Evolutionary conservation across 305 asterid genomes (phyloP).

Genomic region (Galium porrigens): DNA sequence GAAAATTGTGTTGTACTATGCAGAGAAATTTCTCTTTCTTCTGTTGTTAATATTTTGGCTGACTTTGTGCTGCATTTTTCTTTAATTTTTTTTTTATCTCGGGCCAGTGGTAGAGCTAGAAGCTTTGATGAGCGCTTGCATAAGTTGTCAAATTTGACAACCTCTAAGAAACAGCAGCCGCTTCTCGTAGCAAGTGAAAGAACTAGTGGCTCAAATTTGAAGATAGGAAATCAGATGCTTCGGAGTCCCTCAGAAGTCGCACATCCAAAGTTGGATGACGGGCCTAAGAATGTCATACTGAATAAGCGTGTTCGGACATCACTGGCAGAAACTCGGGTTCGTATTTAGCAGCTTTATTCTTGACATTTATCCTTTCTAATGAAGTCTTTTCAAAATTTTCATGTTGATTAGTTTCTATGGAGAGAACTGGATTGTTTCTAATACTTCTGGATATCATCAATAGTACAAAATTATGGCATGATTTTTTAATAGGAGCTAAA

Average conservation of each 20-base stretch:
- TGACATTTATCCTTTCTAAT: neutral
- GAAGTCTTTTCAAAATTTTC: neutral
- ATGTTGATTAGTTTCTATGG: neutral
- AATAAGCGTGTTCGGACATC: conserved; percentile 86
- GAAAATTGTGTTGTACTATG: too few species aligned
- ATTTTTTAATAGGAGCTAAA: neutral
- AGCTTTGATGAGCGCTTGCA: conserved; percentile 59
- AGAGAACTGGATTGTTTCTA: neutral
- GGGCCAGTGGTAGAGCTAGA: conserved; percentile 64
- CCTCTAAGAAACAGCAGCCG: conserved; percentile 65
- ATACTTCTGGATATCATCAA: neutral
- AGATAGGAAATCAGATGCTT: conserved; percentile 60
- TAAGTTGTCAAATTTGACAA: conserved; percentile 40
- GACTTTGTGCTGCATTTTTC: neutral
- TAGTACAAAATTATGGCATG: neutral
- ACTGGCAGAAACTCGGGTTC: conserved; percentile 75
- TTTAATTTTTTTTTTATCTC: conserved; percentile 13
- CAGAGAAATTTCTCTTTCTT: too few species aligned
- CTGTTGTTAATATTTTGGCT: neutral
- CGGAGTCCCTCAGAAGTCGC: conserved; percentile 52
- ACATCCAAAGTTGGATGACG: conserved; percentile 57
- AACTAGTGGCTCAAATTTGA: conserved; percentile 48
- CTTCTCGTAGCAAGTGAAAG: conserved; percentile 51
- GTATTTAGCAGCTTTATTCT: conserved; percentile 18
- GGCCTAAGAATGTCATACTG: conserved; percentile 61